Conservation (phyloP, 306 rosid species). For the Trichosanthes cucumerina region DNA sequence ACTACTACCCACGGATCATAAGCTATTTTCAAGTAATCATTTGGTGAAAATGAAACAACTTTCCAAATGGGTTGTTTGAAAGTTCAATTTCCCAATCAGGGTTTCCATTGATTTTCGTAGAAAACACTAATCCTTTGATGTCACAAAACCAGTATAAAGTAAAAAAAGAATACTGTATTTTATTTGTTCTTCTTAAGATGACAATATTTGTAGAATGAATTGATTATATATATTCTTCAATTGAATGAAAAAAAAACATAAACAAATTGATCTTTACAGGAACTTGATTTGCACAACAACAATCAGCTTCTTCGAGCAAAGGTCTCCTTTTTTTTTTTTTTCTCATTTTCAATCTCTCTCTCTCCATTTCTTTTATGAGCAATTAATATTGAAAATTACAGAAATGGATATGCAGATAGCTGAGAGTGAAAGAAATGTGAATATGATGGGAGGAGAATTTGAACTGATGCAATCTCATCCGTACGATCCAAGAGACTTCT, state of each 20-base stretch:
- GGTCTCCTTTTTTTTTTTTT: conserved; percentile 42
- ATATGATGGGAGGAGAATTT: conserved; percentile 33
- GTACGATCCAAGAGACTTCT: conserved; percentile 62
- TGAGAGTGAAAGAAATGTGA: conserved; percentile 69
- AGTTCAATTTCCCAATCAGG: background rate
- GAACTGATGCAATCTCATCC: conserved; percentile 57
- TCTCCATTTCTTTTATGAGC: background rate
- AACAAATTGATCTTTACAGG: conserved; percentile 57
- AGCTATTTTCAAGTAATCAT: background rate
- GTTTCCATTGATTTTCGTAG: background rate
- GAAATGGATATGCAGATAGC: conserved; percentile 43
- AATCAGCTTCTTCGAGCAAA: conserved; percentile 91
- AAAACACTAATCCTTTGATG: background rate
- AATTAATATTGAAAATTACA: background rate
- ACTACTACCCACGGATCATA: background rate
- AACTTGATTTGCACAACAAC: conserved; percentile 80
- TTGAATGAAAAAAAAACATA: no score
- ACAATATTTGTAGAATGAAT: background rate
- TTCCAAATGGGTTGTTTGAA: background rate
- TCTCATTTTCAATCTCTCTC: background rate
- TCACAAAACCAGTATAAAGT: background rate
- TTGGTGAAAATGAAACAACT: background rate
- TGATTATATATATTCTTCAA: background rate
- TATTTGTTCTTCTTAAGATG: background rate
- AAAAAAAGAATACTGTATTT: background rate